Conservation (phyloP, 768 basidiomycete genomes). For the Rhodosporidiobolus odoratus region DNA sequence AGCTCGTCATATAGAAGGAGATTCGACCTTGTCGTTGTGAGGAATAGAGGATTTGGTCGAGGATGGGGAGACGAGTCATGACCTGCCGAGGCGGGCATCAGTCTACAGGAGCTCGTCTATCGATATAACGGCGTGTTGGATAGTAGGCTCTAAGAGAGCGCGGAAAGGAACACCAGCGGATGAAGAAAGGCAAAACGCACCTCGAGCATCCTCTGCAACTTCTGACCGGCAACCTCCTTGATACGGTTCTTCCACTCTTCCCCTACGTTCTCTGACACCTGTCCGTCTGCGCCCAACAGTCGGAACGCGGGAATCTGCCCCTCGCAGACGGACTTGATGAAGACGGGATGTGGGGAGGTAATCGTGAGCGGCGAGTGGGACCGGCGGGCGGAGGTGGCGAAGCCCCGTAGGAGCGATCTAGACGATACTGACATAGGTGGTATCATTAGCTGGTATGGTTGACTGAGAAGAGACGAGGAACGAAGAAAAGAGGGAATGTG, state of each 20-base stretch:
- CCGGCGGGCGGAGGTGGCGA: neutral
- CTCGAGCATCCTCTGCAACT: conserved; percentile 57
- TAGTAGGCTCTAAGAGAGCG: no score
- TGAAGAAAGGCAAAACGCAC: conserved; percentile 55
- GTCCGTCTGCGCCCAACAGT: conserved; percentile 73
- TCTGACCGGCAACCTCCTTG: conserved; percentile 40
- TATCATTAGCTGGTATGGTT: no score
- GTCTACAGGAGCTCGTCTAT: no score
- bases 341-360: conserved; percentile 3
- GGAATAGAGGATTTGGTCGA: conserved; percentile 85
- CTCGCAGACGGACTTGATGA: conserved; percentile 21
- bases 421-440: no score
- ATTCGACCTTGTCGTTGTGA: conserved; percentile 80
- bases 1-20: conserved; percentile 44
- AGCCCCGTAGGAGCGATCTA: no score
- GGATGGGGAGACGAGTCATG: conserved; percentile 52
- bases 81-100: no score
- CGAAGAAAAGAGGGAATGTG: no score
- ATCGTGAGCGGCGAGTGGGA: neutral
- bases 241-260: conserved; percentile 1
- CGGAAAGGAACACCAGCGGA: conserved; percentile 49
- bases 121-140: no score
- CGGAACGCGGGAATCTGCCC: conserved; percentile 71
- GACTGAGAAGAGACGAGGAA: no score
- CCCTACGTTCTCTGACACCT: conserved; percentile 62